Base-by-base conservation (phyloP, 2,329 filamentous ascomycete genomes). In the Colletotrichum sp. region DNA sequence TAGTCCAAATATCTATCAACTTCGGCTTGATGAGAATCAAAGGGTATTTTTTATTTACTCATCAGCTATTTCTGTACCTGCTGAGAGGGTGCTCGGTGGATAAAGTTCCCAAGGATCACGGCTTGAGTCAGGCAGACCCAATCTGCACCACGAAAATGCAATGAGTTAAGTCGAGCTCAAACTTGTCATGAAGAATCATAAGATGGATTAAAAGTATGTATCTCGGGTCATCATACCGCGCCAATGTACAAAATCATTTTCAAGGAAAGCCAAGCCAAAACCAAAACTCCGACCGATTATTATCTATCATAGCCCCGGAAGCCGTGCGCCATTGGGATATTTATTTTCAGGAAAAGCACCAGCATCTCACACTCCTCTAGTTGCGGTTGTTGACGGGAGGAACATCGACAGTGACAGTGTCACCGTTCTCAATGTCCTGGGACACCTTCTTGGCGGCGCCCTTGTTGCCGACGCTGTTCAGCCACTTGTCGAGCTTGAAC, bases 401-500 rank as follows among this genome's bases (percentile, higher is more conserved):
- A 59, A 76, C 74, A 8, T 76, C 74, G 2, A 76, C 70, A 21
- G 57, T 59, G 52, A 44, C 71, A 24, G 24, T 34, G 9, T 66
- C 72, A 49, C 76, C 77, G 59, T 77, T 77, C 57, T 70, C 65
- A 16, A 78, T 52, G 24, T 77, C 77, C 16, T 71, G 7, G 1
- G 72, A 64, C 15, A 73, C 66, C 72, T 72, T 70, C 68, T 76
- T 76, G 55, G 68, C 72, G 32, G 76, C 73, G 28, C 77, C 77
- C 76, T 76, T 77, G 76, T 72, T 75, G 62, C 69, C 76, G 21
- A 71, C 60, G 57, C 72, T 78, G 76, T 72, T 72, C 65, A 78
- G 77, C 77, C 77, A 78, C 77, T 78, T 76, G 68, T 78, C 72
- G 32, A 78, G 65, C 69, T 76, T 77, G 44, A 30, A 66, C 67